Percentiles rank a stretch among this genome's conserved stretches.
Evolutionary conservation across 306 rosid species (phyloP).

Genomic region (Prinsepia uniflora): DNA sequence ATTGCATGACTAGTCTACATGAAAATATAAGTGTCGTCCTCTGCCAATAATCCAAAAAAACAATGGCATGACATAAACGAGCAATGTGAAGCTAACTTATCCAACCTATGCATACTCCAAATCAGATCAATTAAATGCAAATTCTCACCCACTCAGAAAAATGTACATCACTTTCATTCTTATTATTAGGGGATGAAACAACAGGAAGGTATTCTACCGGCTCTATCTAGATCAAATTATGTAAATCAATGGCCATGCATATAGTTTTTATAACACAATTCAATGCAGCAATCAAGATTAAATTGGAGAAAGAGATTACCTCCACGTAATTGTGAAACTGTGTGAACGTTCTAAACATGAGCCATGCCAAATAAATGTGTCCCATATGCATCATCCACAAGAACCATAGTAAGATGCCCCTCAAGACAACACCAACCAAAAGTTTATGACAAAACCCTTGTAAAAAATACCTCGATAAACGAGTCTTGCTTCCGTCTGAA

Average conservation of each 20-base stretch:
- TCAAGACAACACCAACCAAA: conserved; percentile 22
- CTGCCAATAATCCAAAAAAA: conserved; percentile 8
- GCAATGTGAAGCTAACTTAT: background rate
- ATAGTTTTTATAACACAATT: conserved; percentile 11
- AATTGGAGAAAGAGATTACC: conserved; percentile 40
- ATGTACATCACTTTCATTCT: conserved; percentile 63
- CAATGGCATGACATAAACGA: conserved; percentile 11
- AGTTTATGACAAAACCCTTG: no score
- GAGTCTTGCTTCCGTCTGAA: no score
- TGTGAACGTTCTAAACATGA: conserved; percentile 91
- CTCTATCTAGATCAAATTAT: conserved; percentile 25
- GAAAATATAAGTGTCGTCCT: conserved; percentile 16
- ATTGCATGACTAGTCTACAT: conserved; percentile 74
- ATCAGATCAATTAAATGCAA: background rate
- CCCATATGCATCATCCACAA: conserved; percentile 55
- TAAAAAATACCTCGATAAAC: no score
- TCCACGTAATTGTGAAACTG: conserved; percentile 94
- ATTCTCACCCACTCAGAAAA: conserved; percentile 77
- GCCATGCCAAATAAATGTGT: conserved; percentile 63
- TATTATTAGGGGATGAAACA: conserved; percentile 55
- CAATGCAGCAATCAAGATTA: background rate
- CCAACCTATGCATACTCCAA: no score
- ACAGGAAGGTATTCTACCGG: conserved; percentile 98
- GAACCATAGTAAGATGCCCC: conserved; percentile 20
- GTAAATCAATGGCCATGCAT: conserved; percentile 13